These are phyloP conservation scores for Rubroshorea leprosula DNA, from an alignment of 345 rosid species.

Conservation along the genomic window DNA sequence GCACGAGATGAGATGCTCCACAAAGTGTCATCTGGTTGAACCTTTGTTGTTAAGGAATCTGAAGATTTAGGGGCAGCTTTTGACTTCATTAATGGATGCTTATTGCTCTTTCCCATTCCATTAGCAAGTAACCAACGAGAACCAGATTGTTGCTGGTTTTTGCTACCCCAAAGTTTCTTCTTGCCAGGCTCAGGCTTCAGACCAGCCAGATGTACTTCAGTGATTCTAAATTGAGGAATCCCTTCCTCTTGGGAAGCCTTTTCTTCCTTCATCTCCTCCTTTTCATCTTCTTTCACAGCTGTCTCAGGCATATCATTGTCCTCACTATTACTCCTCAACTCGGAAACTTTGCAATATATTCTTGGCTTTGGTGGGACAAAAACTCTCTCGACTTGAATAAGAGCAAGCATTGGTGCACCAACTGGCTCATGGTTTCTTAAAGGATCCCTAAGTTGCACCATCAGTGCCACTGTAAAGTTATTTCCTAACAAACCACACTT, in stretches of 20 bases:
- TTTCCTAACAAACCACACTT: constrained; percentile 84
- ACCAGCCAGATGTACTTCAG: constrained; percentile 85
- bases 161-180: constrained; percentile 68
- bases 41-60: constrained; percentile 33
- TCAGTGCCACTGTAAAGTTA: constrained; percentile 82
- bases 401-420: constrained; percentile 94
- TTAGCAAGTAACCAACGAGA: constrained; percentile 89
- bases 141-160: constrained; percentile 75
- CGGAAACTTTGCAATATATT: constrained; percentile 63
- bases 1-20: constrained; percentile 80
- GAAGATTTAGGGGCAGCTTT: constrained; percentile 40
- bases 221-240: constrained; percentile 58
- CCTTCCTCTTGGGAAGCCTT: constrained; percentile 41
- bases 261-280: constrained; percentile 37
- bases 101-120: constrained; percentile 90
- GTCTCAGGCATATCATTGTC: constrained; percentile 42
- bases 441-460: constrained; percentile 91
- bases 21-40: constrained; percentile 53
- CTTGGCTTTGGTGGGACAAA: constrained; percentile 82
- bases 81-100: constrained; percentile 49
- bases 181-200: constrained; percentile 56
- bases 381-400: constrained; percentile 90
- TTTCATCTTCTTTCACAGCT: constrained; percentile 15
- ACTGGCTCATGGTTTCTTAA: constrained; percentile 79
- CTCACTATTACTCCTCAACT: constrained; percentile 37